phyloP scores from a whole-genome alignment of 2,329 filamentous ascomycete genomes.

The Phyllosticta paracitricarpa region DNA sequence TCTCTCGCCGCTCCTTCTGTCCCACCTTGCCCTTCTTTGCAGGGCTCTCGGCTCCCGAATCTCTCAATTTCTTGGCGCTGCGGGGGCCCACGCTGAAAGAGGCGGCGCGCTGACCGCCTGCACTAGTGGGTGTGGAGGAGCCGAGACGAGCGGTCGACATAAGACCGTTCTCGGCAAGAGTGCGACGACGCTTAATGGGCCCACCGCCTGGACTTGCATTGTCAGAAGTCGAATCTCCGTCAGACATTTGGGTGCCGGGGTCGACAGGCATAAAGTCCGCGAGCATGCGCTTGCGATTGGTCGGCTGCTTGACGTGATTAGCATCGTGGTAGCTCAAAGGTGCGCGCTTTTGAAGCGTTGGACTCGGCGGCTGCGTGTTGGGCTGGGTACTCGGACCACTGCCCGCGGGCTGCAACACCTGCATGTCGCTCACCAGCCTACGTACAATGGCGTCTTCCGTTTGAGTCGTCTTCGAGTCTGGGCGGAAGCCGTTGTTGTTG shows the following conservation, averaged over 20 bases:
- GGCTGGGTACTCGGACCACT: slow-evolving; percentile 1
- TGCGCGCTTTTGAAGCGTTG: not conserved
- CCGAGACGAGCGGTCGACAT: not conserved
- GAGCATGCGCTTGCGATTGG: not conserved
- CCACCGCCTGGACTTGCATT: slow-evolving; percentile 4
- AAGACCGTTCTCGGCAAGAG: slow-evolving; percentile 5
- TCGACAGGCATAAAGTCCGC: not conserved
- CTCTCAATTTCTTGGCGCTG: slow-evolving; percentile 18
- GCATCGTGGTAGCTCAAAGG: not conserved
- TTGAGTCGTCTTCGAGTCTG: slow-evolving; percentile 14
- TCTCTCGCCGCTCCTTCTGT: slow-evolving; percentile 31
- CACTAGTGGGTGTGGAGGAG: not conserved
- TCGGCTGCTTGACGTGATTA: slow-evolving; percentile 1
- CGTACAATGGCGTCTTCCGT: slow-evolving; percentile 18
- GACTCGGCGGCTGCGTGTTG: slow-evolving; percentile 4
- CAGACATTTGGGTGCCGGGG: not conserved
- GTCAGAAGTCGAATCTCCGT: slow-evolving; percentile 5
- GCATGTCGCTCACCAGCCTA: slow-evolving; percentile 15
- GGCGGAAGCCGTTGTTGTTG: not conserved
- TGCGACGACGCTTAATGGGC: slow-evolving; percentile 3
- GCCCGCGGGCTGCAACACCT: not conserved
- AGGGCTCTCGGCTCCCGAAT: slow-evolving; percentile 7
- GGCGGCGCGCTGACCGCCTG: slow-evolving; percentile 2
- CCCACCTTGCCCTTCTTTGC: not conserved
- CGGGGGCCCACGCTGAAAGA: slow-evolving; percentile 6